These are phyloP conservation scores for Kodamaea jinghongensis DNA, from an alignment of 805 yeast species.

Conservation along the genomic window DNA sequence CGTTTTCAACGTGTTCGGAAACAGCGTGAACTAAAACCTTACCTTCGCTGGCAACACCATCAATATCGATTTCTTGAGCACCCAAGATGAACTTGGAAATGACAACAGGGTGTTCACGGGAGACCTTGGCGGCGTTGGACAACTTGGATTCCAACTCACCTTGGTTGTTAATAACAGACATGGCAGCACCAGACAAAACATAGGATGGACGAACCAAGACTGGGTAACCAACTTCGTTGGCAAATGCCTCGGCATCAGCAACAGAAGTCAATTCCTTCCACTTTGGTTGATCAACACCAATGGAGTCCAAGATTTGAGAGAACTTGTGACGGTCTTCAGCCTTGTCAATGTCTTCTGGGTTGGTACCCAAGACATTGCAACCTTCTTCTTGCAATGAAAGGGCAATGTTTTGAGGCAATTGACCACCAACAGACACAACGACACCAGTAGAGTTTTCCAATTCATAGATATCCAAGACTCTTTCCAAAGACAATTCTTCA, in stretches of 20 bases:
- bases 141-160: conserved; percentile 79
- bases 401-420: conserved; percentile 96
- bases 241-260: conserved; percentile 81
- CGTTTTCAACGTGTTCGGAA: conserved; percentile 96
- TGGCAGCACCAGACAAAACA: conserved; percentile 97
- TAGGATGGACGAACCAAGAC: conserved; percentile 97
- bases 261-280: conserved; percentile 94
- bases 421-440: conserved; percentile 97
- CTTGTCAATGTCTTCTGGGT: conserved; percentile 91
- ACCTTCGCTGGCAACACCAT: conserved; percentile 92
- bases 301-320: conserved; percentile 88
- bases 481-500: conserved; percentile 91
- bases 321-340: conserved; percentile 99
- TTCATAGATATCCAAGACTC: conserved; percentile 96
- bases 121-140: conserved; percentile 85
- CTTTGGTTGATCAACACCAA: conserved; percentile 93
- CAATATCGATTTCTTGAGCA: conserved; percentile 96
- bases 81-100: conserved; percentile 94
- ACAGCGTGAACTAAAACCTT: conserved; percentile 89
- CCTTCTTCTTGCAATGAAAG: conserved; percentile 74
- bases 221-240: conserved; percentile 85
- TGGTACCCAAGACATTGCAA: conserved; percentile 88
- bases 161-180: conserved; percentile 85
- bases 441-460: conserved; percentile 87
- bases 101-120: conserved; percentile 96